Base-by-base conservation (phyloP, 116 monocot species). In the Zostera marina region DNA sequence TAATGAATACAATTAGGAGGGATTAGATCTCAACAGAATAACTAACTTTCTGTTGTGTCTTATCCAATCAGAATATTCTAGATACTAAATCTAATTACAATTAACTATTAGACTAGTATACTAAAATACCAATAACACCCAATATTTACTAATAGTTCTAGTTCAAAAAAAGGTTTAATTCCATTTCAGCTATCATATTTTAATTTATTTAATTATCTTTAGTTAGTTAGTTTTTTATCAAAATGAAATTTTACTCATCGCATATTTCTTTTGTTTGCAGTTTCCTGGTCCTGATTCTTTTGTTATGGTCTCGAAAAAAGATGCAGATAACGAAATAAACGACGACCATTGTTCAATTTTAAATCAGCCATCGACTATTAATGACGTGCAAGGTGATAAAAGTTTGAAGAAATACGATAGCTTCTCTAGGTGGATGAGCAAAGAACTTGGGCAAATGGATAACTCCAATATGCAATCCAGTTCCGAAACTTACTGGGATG, bases 381-480 rank as follows among this genome's bases (percentile, higher is more conserved):
- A 71, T 42, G 70, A 61, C 54, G 21, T 22, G 16, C 72, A 72
- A 63, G 63, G 65, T 44, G 84, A 63, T 21, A 16, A 75, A 60
- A 77, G 76, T 45, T 65, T 93, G 15, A 81, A 79, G 65, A 84
- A 87, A 63, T 64, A 76, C 54, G 92, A 87, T 46, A 93, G 93
- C 65, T 87, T 93, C 68, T 79, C 79, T 0, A 76, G 70, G 66
- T 93, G 93, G 93, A 83, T 84, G 87, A 93, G 81, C 59, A 84
- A 71, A 68, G 87, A 83, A 58, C 78, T 92, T 60, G 69, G 44
- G 26, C 83, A 76, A 64, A 77, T 88, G 39, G 75, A 72, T 56
- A 77, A 73, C 23, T 61, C 46, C n/a, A 44, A 74, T 47, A 61
- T 76, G 44, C 72, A 77, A 68, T 65, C 79, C 46, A 72, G 38